Conservation (phyloP, 1,284 basidiomycete genomes). For the Fomitopsis schrenkii region DNA sequence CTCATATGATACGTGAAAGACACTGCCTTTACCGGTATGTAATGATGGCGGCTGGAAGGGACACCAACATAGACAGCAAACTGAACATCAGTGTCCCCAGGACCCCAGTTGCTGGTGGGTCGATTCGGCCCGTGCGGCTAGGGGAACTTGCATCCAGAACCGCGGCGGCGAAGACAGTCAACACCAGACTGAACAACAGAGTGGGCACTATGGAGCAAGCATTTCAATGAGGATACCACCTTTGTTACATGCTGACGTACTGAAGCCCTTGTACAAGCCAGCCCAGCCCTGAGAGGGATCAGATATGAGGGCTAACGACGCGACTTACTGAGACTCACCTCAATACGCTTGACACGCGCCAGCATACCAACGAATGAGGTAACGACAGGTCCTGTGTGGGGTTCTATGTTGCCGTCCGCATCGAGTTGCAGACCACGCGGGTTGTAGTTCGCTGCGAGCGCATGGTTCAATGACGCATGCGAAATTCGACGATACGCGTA, state of each 20-base stretch:
- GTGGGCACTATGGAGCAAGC: constrained; percentile 57
- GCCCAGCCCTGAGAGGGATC: constrained; percentile 52
- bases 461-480: background rate
- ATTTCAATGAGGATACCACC: background rate
- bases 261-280: constrained; percentile 83
- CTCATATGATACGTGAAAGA: background rate
- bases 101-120: constrained; percentile 65
- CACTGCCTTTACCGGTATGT: constrained; percentile 62
- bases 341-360: constrained; percentile 68
- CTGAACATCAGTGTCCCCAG: constrained; percentile 62
- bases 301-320: background rate
- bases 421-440: constrained; percentile 83
- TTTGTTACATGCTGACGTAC: constrained; percentile 38
- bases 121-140: constrained; percentile 61
- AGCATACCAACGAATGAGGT: constrained; percentile 67
- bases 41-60: constrained; percentile 76
- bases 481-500: background rate
- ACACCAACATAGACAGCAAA: constrained; percentile 66
- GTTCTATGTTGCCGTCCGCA: constrained; percentile 68
- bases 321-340: constrained; percentile 40
- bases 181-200: constrained; percentile 53
- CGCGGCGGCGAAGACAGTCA: constrained; percentile 53
- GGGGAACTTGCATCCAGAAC: constrained; percentile 52
- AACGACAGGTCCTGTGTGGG: constrained; percentile 70
- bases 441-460: constrained; percentile 62